Evolutionary conservation across 2,329 filamentous ascomycete species (phyloP).

Genomic region (Colletotrichum musicola): DNA sequence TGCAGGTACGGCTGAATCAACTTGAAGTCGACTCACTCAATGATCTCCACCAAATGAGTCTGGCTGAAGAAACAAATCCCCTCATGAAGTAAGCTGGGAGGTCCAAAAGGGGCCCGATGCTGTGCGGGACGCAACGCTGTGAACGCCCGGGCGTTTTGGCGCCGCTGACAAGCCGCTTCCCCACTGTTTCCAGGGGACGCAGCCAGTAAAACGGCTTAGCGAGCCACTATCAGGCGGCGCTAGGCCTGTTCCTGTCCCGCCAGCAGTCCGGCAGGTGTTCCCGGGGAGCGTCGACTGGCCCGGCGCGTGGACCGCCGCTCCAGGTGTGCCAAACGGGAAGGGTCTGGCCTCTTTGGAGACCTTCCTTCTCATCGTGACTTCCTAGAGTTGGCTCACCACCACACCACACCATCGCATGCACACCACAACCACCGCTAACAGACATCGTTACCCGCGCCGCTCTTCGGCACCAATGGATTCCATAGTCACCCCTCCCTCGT

Average conservation of each 20-base stretch:
- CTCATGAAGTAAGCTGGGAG: too few relatives aligned
- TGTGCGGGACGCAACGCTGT: too few relatives aligned
- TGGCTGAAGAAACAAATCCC: slow-evolving; percentile 9
- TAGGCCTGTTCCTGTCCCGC: slow-evolving; percentile 30
- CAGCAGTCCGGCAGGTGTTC: slow-evolving; percentile 1
- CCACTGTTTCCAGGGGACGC: slow-evolving; percentile 10
- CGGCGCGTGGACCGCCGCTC: not conserved
- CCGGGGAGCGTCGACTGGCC: slow-evolving; percentile 1
- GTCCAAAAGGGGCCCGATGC: not conserved
- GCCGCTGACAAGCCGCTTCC: slow-evolving; percentile 22
- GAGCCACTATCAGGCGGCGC: slow-evolving; percentile 14
- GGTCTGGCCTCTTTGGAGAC: slow-evolving; percentile 17
- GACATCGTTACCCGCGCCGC: slow-evolving; percentile 23
- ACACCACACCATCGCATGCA: slow-evolving; percentile 17
- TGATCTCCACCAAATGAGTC: too few relatives aligned
- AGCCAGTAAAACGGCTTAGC: not conserved
- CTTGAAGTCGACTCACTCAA: too few relatives aligned
- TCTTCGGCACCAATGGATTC: slow-evolving; percentile 3
- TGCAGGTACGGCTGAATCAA: too few relatives aligned
- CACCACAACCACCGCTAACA: slow-evolving; percentile 14
- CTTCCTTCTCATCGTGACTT: slow-evolving; percentile 1
- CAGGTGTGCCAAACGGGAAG: not conserved
- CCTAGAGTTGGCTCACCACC: slow-evolving; percentile 13
- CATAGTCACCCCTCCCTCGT: not conserved
- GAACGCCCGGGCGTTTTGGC: slow-evolving; percentile 6